Conservation (phyloP, 2,329 filamentous ascomycete species). For the Monilinia laxa region DNA sequence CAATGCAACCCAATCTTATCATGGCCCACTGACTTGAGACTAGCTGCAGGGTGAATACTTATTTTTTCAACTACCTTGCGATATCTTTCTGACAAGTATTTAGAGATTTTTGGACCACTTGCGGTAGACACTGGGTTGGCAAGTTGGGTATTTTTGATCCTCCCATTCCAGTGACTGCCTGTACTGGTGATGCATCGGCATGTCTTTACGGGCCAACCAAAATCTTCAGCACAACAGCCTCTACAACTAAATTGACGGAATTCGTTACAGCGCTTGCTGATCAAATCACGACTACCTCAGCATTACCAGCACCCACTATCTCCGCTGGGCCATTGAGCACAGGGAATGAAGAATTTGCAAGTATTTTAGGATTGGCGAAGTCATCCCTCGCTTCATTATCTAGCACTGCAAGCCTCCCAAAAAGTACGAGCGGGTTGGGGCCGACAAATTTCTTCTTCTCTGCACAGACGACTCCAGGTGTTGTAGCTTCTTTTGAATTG, state of each 20-base stretch:
- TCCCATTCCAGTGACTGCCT: constrained; percentile 42
- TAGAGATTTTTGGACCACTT: constrained; percentile 38
- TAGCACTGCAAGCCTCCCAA: background rate
- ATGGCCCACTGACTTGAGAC: constrained; percentile 38
- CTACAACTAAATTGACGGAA: background rate
- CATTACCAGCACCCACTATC: background rate
- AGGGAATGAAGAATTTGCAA: constrained; percentile 3
- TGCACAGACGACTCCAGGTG: background rate
- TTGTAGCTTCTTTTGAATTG: background rate
- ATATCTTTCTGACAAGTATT: background rate
- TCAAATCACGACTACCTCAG: background rate
- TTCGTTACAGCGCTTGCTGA: constrained; percentile 1
- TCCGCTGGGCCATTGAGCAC: constrained; percentile 3
- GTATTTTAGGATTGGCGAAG: background rate
- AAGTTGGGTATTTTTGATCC: constrained; percentile 44
- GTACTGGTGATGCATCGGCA: constrained; percentile 18
- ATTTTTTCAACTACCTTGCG: background rate
- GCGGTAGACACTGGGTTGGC: constrained; percentile 36
- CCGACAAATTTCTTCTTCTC: background rate
- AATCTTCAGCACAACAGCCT: background rate
- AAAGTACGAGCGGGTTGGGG: background rate
- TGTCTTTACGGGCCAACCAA: constrained; percentile 19
- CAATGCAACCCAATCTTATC: constrained; percentile 42
- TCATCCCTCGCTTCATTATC: constrained; percentile 5
- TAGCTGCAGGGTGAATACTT: constrained; percentile 10